These are phyloP conservation scores for Yarrowia yakushimensis DNA, from an alignment of 805 yeast species.

Conservation along the genomic window DNA sequence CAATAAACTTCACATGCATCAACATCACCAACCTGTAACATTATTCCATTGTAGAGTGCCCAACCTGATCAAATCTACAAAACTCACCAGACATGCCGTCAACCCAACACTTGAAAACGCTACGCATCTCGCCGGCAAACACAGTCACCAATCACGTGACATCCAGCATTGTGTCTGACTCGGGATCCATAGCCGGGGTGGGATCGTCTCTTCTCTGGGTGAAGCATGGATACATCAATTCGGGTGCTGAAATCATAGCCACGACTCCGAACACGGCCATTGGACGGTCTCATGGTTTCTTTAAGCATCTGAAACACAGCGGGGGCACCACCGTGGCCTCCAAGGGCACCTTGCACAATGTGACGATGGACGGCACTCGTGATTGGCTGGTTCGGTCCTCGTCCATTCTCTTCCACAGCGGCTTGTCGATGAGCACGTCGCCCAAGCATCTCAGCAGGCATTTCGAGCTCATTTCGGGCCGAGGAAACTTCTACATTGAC, in stretches of 20 bases:
- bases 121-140: slow-evolving; percentile 12
- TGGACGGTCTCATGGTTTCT: background rate
- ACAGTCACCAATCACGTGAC: background rate
- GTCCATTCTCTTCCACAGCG: background rate
- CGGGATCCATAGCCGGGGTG: slow-evolving; percentile 13
- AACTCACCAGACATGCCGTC: background rate
- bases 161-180: background rate
- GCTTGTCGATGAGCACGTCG: background rate
- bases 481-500: slow-evolving; percentile 19
- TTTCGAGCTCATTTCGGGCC: background rate
- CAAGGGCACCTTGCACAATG: background rate
- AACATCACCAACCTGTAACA: background rate
- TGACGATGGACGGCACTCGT: slow-evolving; percentile 17
- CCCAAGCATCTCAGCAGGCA: background rate
- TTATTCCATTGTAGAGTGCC: too few species aligned
- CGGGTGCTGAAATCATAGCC: background rate
- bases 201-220: slow-evolving; percentile 12
- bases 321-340: slow-evolving; percentile 5
- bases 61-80: too few species aligned
- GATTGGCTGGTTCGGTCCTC: slow-evolving; percentile 17
- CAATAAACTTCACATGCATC: background rate
- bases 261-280: background rate
- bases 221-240: background rate
- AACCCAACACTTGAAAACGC: background rate
- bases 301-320: background rate